Conservation (phyloP, 23 red algal species). For the Cyanidioschyzon merolae region DNA sequence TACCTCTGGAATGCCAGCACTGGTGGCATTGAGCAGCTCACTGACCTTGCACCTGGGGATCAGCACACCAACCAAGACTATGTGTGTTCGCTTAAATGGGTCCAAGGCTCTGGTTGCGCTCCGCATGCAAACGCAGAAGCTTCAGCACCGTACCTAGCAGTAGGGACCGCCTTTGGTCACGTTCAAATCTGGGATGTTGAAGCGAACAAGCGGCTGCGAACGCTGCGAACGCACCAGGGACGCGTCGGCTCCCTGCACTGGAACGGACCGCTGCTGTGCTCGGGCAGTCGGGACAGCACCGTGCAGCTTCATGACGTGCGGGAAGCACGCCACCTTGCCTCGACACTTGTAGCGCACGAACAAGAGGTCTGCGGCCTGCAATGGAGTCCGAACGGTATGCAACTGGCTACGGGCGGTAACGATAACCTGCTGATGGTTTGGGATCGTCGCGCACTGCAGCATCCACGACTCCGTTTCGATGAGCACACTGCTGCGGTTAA, state of each 20-base stretch:
- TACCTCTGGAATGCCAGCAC: conserved; percentile 87
- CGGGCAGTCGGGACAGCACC: conserved; percentile 65
- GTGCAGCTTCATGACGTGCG: conserved; percentile 94
- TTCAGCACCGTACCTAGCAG: conserved; percentile 34
- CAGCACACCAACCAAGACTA: conserved; percentile 32
- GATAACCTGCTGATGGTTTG: conserved; percentile 89
- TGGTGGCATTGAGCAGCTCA: conserved; percentile 79
- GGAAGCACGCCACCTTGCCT: conserved; percentile 50
- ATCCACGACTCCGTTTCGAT: conserved; percentile 31
- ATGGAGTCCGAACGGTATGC: conserved; percentile 84
- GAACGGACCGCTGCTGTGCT: conserved; percentile 85
- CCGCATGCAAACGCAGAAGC: conserved; percentile 32
- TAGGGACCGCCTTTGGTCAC: conserved; percentile 58
- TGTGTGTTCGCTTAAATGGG: conserved; percentile 83
- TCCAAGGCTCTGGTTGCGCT: neutral
- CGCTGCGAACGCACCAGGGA: conserved; percentile 63
- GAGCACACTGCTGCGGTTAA: conserved; percentile 93
- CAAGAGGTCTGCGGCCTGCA: conserved; percentile 97
- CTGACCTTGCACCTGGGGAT: conserved; percentile 20
- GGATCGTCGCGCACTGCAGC: conserved; percentile 31
- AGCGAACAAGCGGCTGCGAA: conserved; percentile 34
- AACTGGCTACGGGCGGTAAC: conserved; percentile 90
- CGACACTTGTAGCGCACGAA: conserved; percentile 50
- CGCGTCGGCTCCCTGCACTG: conserved; percentile 84
- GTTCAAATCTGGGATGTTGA: conserved; percentile 95